Base-by-base conservation (phyloP, 2,329 filamentous ascomycete species). In the Cucurbitaria berberidis region DNA sequence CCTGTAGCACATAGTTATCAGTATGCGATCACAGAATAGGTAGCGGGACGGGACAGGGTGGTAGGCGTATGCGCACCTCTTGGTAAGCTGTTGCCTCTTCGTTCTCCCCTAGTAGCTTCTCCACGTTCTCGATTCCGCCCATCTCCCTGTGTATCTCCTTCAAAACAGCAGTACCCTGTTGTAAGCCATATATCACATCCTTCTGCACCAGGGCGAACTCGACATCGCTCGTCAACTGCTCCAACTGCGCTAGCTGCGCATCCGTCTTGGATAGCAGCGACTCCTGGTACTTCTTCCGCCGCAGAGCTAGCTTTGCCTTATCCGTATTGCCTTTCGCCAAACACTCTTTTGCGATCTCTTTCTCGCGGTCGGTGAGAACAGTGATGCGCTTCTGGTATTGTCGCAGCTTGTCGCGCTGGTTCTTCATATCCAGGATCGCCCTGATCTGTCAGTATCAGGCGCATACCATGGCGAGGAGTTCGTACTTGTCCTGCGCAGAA, bases 191-290 rank as follows among this genome's bases (percentile, higher is more conserved):
- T 3, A 99, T 74, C 32, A 99, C 89, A 79, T 98, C 95, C 78
- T 97, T 98, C 75, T 98, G 93, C 63, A 99, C 95, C 22, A 93
- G 84, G 34, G 95, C 91, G 77, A 99, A 99, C 78, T 99, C 95
- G 68, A 99, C 92, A 72, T 87, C 92, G 49, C 86, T 86, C 8
- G 91, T 95, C 63, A 99, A 80, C 70, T 91, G 87, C 80, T 99
- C 93, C 18, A 99, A 82, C 77, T 97, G 91, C 62, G 90, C 91
- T n/a, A 99, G 85, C 78, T 98, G 93, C 51, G 86, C 86, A 77
- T 99, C 93, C 11, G 93, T 97, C 80, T 96, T 93, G 55, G 85
- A 82, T 11, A 98, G 83, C 19, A 98, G 83, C 22, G 90, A 88
- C 75, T 98, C 90, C 75, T 99, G 95, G 81, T 96, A 98, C 76